Evolutionary conservation across 805 yeast genomes (phyloP), one percentile per base, ranked within the genome.

Genomic region (Candida oleophila): DNA sequence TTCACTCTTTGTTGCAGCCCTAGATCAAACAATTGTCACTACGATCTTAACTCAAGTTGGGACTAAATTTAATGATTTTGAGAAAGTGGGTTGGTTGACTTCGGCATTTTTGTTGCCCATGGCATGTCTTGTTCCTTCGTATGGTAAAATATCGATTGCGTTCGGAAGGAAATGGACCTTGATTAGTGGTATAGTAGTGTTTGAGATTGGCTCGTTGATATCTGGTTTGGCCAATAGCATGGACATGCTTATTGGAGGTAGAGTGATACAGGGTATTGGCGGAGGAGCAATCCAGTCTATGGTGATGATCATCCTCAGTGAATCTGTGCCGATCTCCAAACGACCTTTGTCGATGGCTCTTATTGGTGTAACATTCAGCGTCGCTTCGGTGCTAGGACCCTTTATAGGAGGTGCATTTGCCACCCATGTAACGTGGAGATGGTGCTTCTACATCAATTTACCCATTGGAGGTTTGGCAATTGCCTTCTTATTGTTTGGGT

Each of bases 401-500:
- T 65, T 82, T 35, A 57, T 84, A 20, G 89, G 89, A 12, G 89
- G 89, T 25, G 83, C 81, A 0, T 77, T 85, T 47, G 73, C 87
- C 1, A 64, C 78, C 2, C 66, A 75, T 43, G 80, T 74, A 3
- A 65, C 79, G n/a, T 85, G 90, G 90, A 70, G 90, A 55, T 84
- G 90, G 89, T 81, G 88, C 55, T 86, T 84, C 59, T 86, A 80
- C 63, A 71, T 86, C 51, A 85, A 85, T 60, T 60, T 86, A 33
- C 88, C 89, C 2, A 62, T 83, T 32, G 87, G 87, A 15, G 89
- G 85, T 1, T 45, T 69, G 0, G 76, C 81, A 0, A 56, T 72
- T 16, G 56, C 59, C 0, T 51, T 71, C 5, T 57, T 80, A 15
- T 41, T 71, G 3, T 48, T 72, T 3, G 66, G 73, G 16, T 75